Evolutionary conservation across 2,329 filamentous ascomycete species (phyloP), one percentile per base, ranked within the genome.

Genomic region (Phyllosticta citribraziliensis): DNA sequence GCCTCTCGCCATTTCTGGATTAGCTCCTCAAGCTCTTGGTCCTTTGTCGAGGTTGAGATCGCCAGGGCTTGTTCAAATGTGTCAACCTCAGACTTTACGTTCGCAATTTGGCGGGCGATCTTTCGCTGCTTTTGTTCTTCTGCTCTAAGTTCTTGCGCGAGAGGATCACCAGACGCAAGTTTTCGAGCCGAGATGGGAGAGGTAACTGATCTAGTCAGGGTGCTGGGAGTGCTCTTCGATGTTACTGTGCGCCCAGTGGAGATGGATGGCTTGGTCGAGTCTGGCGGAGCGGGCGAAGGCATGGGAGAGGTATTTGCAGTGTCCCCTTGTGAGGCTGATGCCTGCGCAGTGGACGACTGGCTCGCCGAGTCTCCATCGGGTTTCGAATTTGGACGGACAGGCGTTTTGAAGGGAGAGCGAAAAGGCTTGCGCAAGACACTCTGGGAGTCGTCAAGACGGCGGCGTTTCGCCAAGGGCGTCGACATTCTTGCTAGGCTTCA

Each of bases 361-460:
- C 40, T 47, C 6, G 14, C 40, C 17, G 14, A 47, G 17, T 47
- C 40, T n/a, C 19, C 40, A 47, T 47, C 40, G 6, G 40, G 40
- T n/a, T 47, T 47, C 6, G 40, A 47, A 47, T 17, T n/a, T 47
- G 40, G 40, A n/a, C 52, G 55, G 30, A 19, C 52, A 22, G 61
- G 75, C 47, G 76, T 79, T 65, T 80, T 82, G 63, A 88, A 80
- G 14, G 87, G 88, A 54, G 88, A 89, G 65, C 86, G 85, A 75
- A 91, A 91, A 0, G 88, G 88, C 69, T 86, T 88, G 64, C 81
- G 80, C 55, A 89, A 80, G 6, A 81, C 81, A n/a, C 77, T 78
- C 22, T 79, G 74, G 50, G 82, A 80, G 53, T 80, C 75, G 62
- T 86, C 80, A 64, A 87, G 75, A 65, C 84, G 83, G 63, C 86